These are phyloP conservation scores for Aphanomyces stellatus DNA, from an alignment of 352 stramenopile genomes.

Conservation along the genomic window DNA sequence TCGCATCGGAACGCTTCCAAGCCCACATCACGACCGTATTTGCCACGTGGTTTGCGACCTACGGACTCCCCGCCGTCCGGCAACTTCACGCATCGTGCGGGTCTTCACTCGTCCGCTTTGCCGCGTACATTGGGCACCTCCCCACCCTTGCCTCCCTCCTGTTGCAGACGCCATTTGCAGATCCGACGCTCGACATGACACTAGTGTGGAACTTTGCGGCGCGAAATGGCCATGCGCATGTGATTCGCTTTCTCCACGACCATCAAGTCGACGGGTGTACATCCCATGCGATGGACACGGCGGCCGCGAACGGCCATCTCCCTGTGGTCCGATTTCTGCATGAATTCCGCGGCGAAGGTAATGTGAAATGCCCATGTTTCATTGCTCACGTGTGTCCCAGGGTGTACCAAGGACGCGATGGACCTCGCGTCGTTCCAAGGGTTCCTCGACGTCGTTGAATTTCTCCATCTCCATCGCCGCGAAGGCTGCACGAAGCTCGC, in stretches of 20 bases:
- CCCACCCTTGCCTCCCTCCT: neutral
- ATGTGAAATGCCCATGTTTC: no score
- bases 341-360: neutral
- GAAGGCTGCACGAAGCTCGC: slow-evolving; percentile 24
- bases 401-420: slow-evolving; percentile 21
- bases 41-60: neutral
- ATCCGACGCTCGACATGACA: neutral
- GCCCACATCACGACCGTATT: neutral
- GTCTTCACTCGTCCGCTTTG: neutral
- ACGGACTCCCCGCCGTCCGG: neutral
- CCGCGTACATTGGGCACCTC: neutral
- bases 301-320: neutral
- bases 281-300: slow-evolving; percentile 6
- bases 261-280: neutral
- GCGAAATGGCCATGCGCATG: neutral
- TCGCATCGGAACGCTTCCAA: neutral
- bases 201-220: neutral
- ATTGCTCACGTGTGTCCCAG: no score
- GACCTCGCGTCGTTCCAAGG: slow-evolving; percentile 17
- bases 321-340: neutral
- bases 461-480: slow-evolving; percentile 22
- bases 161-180: neutral
- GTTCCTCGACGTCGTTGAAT: slow-evolving; percentile 16
- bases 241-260: neutral
- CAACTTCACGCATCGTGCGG: neutral